Evolutionary conservation across 495 filamentous ascomycete genomes (phyloP).

Genomic region (Jackrogersella minutella): DNA sequence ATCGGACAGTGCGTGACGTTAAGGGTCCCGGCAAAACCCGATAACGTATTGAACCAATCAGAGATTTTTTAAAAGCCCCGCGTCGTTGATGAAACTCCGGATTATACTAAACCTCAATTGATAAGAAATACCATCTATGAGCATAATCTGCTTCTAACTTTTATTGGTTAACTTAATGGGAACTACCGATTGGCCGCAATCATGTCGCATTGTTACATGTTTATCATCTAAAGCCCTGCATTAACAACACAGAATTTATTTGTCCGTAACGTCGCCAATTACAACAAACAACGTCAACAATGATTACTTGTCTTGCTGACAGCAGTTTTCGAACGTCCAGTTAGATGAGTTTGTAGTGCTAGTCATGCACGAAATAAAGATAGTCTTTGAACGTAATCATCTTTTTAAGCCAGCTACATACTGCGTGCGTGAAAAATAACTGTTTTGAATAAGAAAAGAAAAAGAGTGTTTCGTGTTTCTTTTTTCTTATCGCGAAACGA

Average conservation of each 20-base stretch:
- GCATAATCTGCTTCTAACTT: slow-evolving; percentile 18
- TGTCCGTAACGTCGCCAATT: slow-evolving; percentile 22
- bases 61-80: slow-evolving; percentile 23
- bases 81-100: slow-evolving; percentile 33
- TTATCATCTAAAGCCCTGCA: slow-evolving; percentile 12
- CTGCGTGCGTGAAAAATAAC: too few relatives aligned
- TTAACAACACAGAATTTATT: slow-evolving; percentile 18
- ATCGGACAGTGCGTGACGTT: slow-evolving; percentile 10
- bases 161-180: not conserved
- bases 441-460: too few relatives aligned
- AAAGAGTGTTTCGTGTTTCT: slow-evolving; percentile 28
- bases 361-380: too few relatives aligned
- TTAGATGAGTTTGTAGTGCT: not conserved
- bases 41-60: slow-evolving; percentile 22
- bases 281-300: slow-evolving; percentile 34
- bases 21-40: not conserved
- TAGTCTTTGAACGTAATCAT: too few relatives aligned
- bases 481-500: slow-evolving; percentile 25
- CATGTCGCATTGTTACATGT: slow-evolving; percentile 2
- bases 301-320: slow-evolving; percentile 19
- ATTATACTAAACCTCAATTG: slow-evolving; percentile 27
- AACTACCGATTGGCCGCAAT: slow-evolving; percentile 9
- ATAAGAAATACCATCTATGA: slow-evolving; percentile 24
- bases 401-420: too few relatives aligned
- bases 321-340: not conserved